These are phyloP conservation scores for Shiraia sp. DNA, from an alignment of 2,329 filamentous ascomycete genomes.

Conservation along the genomic window DNA sequence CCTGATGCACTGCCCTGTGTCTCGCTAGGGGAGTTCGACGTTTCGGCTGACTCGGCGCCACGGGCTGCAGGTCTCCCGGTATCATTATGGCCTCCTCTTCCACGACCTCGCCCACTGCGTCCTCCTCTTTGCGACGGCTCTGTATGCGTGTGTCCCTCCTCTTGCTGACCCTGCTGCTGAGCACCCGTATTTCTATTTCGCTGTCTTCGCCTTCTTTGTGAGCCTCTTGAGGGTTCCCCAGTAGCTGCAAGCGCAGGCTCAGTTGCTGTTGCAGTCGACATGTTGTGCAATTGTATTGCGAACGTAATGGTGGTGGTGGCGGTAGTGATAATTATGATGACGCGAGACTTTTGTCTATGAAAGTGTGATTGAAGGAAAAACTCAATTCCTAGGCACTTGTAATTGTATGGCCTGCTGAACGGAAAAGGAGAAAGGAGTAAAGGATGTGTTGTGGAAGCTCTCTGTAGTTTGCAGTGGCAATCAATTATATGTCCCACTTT, in stretches of 20 bases:
- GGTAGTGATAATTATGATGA: slow-evolving; percentile 2
- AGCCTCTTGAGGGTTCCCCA: slow-evolving; percentile 16
- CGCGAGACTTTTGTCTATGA: background rate
- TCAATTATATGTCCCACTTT: slow-evolving; percentile 11
- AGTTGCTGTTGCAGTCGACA: slow-evolving; percentile 24
- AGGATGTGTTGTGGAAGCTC: background rate
- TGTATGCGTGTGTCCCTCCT: slow-evolving; percentile 19
- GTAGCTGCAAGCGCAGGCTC: slow-evolving; percentile 12
- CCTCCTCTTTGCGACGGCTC: slow-evolving; percentile 23
- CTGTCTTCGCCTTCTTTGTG: slow-evolving; percentile 24
- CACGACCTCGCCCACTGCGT: slow-evolving; percentile 21
- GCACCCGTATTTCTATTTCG: slow-evolving; percentile 28
- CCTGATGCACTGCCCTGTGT: background rate
- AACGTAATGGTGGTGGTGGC: background rate
- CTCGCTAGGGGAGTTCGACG: no score
- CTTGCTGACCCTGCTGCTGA: slow-evolving; percentile 18
- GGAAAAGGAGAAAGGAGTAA: slow-evolving; percentile 10
- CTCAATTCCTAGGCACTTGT: slow-evolving; percentile 24
- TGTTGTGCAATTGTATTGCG: slow-evolving; percentile 8
- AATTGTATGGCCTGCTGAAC: slow-evolving; percentile 38
- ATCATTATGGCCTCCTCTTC: slow-evolving; percentile 16
- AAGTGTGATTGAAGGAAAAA: slow-evolving; percentile 2
- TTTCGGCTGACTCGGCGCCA: no score
- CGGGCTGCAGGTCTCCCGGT: slow-evolving; percentile 3
- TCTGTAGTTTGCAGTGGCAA: slow-evolving; percentile 20